Base-by-base conservation (phyloP, 371 early-diverging fungal genomes). In the Mucor racemosus region DNA sequence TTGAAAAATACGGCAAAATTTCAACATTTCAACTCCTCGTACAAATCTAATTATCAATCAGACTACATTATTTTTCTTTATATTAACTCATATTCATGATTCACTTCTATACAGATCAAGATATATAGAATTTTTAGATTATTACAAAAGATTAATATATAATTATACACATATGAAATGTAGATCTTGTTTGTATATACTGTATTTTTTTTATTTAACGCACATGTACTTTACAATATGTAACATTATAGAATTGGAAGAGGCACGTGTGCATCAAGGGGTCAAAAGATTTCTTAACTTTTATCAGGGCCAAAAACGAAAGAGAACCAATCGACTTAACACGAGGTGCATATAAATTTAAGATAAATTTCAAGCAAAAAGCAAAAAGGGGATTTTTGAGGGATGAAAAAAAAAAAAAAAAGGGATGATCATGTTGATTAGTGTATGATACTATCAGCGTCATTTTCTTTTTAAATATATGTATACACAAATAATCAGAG, bases 311-410 rank as follows among this genome's bases (percentile, higher is more conserved):
- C 10, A 34, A 9, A 46, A 13, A 50, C 8, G 26, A 26, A 50
- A 61, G 42, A 21, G 38, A 53, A 26, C 62, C 62, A 62, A 62
- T 62, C 62, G 54, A 62, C 38, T 35, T 48, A 54, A 62, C 62
- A 62, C 50, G 62, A 62, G 62, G 62, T 48, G 50, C 50, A 50
- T 50, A 26, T 26, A 50, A 50, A 10, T 10, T 50, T 19, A 26
- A 50, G 50, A 50, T 26, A 21, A 21, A 50, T 50, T 42, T 34
- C 26, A 26, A 26, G 26, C 26, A 58, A 19, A 58, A 58, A 38
- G 6, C 41, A 58, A 14, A 19, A 46, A n/a, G 46, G 19, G 19
- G 46, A 19, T 46, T 7, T n/a, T 46, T 46, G 46, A 38, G 38
- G 11, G 38, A 38, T 38, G 26, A 8, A 44, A 44, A 44, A 42